Conservation (phyloP, 805 yeast species). For the Metschnikowia orientalis region DNA sequence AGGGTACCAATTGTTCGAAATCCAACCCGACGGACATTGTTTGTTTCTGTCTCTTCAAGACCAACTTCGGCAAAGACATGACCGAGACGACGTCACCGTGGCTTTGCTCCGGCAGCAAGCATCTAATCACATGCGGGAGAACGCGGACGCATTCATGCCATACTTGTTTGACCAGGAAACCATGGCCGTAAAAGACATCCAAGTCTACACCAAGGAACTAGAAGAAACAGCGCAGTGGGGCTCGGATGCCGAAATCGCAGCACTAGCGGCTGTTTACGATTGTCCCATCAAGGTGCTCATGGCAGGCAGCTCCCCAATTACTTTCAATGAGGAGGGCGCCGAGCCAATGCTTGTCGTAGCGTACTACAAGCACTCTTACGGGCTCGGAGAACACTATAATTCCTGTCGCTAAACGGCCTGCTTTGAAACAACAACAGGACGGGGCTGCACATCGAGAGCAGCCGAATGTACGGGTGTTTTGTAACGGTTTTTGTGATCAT, state of each 20-base stretch:
- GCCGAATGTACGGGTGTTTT: background rate
- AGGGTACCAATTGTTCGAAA: slow-evolving; percentile 57
- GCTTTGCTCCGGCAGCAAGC: slow-evolving; percentile 60
- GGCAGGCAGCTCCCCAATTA: slow-evolving; percentile 68
- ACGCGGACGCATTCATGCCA: slow-evolving; percentile 73
- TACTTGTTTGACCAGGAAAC: slow-evolving; percentile 79
- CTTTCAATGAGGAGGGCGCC: slow-evolving; percentile 54
- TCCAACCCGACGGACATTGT: slow-evolving; percentile 92
- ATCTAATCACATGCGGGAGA: slow-evolving; percentile 57
- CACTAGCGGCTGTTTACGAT: slow-evolving; percentile 65
- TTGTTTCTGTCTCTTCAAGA: slow-evolving; percentile 81
- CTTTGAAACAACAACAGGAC: background rate
- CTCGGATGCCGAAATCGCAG: slow-evolving; percentile 86
- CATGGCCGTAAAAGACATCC: slow-evolving; percentile 57
- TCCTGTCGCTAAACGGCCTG: slow-evolving; percentile 38
- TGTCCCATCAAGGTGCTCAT: slow-evolving; percentile 73
- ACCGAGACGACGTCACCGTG: slow-evolving; percentile 28
- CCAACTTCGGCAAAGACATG: slow-evolving; percentile 58
- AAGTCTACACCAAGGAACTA: slow-evolving; percentile 63
- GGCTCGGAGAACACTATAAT: slow-evolving; percentile 94
- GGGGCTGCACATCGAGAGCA: background rate
- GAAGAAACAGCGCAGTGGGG: slow-evolving; percentile 92
- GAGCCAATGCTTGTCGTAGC: slow-evolving; percentile 63
- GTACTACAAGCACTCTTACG: slow-evolving; percentile 78
- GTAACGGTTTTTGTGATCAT: background rate